These are phyloP conservation scores for Phaeoacremonium minimum DNA, from an alignment of 2,329 filamentous ascomycete species.

Conservation along the genomic window DNA sequence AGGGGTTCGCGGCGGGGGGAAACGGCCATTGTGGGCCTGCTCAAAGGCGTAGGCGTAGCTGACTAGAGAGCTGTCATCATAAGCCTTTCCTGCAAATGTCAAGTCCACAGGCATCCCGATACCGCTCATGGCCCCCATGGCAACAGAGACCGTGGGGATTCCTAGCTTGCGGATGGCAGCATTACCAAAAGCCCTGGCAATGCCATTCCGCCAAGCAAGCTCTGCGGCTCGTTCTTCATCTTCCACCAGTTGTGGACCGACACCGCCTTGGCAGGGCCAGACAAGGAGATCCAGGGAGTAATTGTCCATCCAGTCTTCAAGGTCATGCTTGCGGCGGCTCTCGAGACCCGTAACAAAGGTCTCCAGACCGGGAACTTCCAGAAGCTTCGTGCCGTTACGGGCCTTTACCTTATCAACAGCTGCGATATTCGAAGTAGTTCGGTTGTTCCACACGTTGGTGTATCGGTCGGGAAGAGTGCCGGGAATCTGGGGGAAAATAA, in stretches of 20 bases:
- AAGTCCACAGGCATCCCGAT: conserved; percentile 47
- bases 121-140: conserved; percentile 44
- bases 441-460: too few species aligned
- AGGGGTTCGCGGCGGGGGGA: neutral
- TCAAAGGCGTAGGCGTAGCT: conserved; percentile 17
- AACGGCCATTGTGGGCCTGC: neutral
- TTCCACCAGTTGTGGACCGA: conserved; percentile 44
- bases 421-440: too few species aligned
- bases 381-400: too few species aligned
- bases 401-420: too few species aligned
- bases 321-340: too few species aligned
- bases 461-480: too few species aligned
- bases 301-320: conserved; percentile 34
- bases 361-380: too few species aligned
- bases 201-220: conserved; percentile 41
- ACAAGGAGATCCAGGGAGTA: too few species aligned
- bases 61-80: conserved; percentile 31
- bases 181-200: conserved; percentile 51
- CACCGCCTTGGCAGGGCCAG: conserved; percentile 46
- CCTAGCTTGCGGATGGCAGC: conserved; percentile 48
- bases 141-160: conserved; percentile 47
- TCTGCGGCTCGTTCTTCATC: conserved; percentile 19
- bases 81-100: conserved; percentile 45
- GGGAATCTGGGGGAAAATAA: conserved; percentile 33
- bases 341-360: too few species aligned